Evolutionary conservation across 257 asterid genomes (phyloP), one percentile per base, ranked within the genome.

Genomic region (Echium plantagineum): DNA sequence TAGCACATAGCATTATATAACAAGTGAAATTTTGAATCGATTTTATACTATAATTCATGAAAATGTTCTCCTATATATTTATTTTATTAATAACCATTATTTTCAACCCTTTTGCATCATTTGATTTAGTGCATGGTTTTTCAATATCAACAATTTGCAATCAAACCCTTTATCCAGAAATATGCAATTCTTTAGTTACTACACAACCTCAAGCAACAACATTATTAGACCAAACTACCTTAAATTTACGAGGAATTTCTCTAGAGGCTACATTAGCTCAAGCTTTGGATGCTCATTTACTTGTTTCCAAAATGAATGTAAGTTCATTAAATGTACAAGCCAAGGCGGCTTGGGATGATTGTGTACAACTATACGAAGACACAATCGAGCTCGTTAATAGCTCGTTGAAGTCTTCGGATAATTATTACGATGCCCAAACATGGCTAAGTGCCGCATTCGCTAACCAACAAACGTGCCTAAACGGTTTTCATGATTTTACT

Each of bases 371-470:
- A 18, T 74, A 77, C 28, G 72, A 74, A 47, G 89, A 81, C 59
- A 72, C 83, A 2, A 52, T 85, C 16, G 22, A 72, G 12, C 74
- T 71, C 19, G 76, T 82, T 7, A 76, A 74, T 28, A 71, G 68
- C 0, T 72, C 67, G 0, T 38, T 22, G 12, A 4, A 18, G 59
- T 64, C 24, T 22, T 31, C 62, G 3, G 8, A 65, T 46, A 66
- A 21, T 38, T 9, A n/a, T 9, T 31, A 65, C 22, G 83, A 82
- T 59, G 82, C 72, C 9, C 88, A 83, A 68, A 83, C 91, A 54
- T 85, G 87, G 91, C 32, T 85, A 46, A 85, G 95, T 66, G 88
- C 91, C 3, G 64, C 91, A 17, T 55, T 81, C n/a, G 83, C 95
- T 49, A 85, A 83, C 52, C 77, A 72, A 26, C 70, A 79, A 71